Conservation (phyloP, 106 monocot genomes). For the Chionographis japonica region DNA sequence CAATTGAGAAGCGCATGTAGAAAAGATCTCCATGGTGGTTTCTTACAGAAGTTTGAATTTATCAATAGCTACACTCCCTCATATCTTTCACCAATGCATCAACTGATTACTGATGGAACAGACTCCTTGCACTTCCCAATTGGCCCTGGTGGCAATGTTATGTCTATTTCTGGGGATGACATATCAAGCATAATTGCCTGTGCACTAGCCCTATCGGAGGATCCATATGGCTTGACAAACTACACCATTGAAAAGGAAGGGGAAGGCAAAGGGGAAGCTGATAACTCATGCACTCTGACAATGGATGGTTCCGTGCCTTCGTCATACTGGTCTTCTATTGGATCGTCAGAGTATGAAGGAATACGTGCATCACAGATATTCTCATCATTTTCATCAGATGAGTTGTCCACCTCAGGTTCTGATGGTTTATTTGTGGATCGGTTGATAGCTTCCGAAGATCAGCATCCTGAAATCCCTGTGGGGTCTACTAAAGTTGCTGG, state of each 20-base stretch:
- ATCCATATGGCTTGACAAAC: conserved; percentile 13
- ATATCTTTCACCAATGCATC: conserved; percentile 32
- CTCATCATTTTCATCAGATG: conserved; percentile 54
- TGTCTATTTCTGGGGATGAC: conserved; percentile 73
- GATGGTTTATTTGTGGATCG: conserved; percentile 41
- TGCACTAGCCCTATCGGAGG: conserved; percentile 43
- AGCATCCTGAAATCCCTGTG: conserved; percentile 58
- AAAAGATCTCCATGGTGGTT: conserved; percentile 52
- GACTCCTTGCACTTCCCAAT: conserved; percentile 37
- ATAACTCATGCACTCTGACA: conserved; percentile 18
- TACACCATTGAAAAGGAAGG: conserved; percentile 13
- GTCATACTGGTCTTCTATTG: conserved; percentile 28
- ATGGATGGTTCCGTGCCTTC: conserved; percentile 27
- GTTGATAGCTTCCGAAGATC: conserved; percentile 29
- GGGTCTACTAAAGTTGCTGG: conserved; percentile 27
- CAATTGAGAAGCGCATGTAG: conserved; percentile 41
- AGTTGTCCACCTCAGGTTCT: conserved; percentile 22
- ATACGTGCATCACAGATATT: conserved; percentile 21
- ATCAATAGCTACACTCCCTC: conserved; percentile 44
- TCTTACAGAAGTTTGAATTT: conserved; percentile 49
- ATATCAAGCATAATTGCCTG: conserved; percentile 89
- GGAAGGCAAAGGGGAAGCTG: conserved; percentile 15
- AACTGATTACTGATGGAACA: conserved; percentile 21
- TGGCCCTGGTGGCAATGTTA: conserved; percentile 39
- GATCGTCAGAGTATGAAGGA: conserved; percentile 35